Base-by-base conservation (phyloP, 2,329 filamentous ascomycete genomes). In the Clonostachys solani region DNA sequence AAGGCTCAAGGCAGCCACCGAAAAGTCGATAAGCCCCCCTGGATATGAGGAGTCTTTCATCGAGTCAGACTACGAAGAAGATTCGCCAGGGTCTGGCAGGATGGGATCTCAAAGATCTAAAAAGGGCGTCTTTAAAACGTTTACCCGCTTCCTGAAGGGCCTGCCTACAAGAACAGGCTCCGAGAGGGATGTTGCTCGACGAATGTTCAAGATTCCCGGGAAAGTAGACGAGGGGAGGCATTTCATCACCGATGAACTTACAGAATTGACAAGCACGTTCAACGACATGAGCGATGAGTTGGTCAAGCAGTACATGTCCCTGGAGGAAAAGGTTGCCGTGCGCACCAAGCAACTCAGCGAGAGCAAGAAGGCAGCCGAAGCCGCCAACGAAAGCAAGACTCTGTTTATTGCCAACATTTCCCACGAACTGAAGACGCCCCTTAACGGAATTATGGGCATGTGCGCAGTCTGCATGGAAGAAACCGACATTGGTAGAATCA, bases 301-400 rank as follows among this genome's bases (percentile, higher is more conserved):
- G 41, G 79, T 89, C 58, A 87, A 89, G 67, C 91, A 96, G 59
- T 96, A 96, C 59, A 83, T 84, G 33, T 84, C 82, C 12, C 73
- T 96, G 1, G 92, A 96, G 62, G 84, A 92, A 48, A 86, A 92
- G 56, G 92, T 96, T 1, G 81, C 81, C 7, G 84, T 92, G 62
- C 78, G 92, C 47, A 96, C 92, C 1, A 81, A 81, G 35, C 88
- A 96, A 64, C 74, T 96, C 1, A 90, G 95, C 60, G 81, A 89
- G 51, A 95, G 87, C 70, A 96, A 96, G 64, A 89, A 90, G 68
- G 89, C 90, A 2, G 92, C 92, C 2, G 92, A 96, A 65, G 87
- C 89, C n/a, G 92, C 92, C 5, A 96, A 96, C 57, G 89, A 96
- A 67, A 95, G 89, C 74, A 99, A 99, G 70, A 97, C 94, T 0